Base-by-base conservation (phyloP, 2,329 filamentous ascomycete genomes). In the Fusarium penzigii region DNA sequence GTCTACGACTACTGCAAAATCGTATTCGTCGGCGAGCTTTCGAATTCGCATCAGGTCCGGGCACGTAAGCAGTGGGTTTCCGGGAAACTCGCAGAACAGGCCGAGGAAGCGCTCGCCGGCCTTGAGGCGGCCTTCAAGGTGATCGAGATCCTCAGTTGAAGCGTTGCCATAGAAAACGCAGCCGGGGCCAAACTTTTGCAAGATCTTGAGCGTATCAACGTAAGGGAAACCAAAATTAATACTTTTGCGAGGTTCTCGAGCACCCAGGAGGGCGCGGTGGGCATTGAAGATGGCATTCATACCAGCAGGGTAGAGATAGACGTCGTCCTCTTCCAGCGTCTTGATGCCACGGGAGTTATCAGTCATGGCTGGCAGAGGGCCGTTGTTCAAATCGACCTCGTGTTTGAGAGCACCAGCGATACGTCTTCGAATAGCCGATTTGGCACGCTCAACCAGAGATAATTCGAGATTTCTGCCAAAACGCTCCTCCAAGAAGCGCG, bases 201-300 rank as follows among this genome's bases (percentile, higher is more conserved):
- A 77, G 45, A 97, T 90, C 70, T 99, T 99, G 49, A 97, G 80
- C 0, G 94, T 97, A 71, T 99, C 94, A 47, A 97, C 90, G 64
- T 99, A 99, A 0, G 94, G 92, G 63, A 99, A 99, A n/a, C 94
- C 94, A 66, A 91, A 97, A 65, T 88, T 92, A 67, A 99, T 85
- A 70, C 91, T 95, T 71, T 90, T 89, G 53, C 83, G 68, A 8
- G 79, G 75, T 3, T 85, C 85, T 38, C 86, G 83, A 1, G 84
- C 79, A 46, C 78, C 75, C 56, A 93, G 75, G 46, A 97, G 76
- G 41, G 83, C 84, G 44, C 88, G 85, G 68, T 99, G 94, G 0
- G 89, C 82, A 62, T 90, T 91, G 75, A 91, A 99, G 42, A 99
- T 97, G 46, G 93, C 86, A 66, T 91, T 97, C 92, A 99, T 99